These are phyloP conservation scores for Eucalyptus leucophloia DNA, from an alignment of 345 rosid genomes.

Conservation along the genomic window DNA sequence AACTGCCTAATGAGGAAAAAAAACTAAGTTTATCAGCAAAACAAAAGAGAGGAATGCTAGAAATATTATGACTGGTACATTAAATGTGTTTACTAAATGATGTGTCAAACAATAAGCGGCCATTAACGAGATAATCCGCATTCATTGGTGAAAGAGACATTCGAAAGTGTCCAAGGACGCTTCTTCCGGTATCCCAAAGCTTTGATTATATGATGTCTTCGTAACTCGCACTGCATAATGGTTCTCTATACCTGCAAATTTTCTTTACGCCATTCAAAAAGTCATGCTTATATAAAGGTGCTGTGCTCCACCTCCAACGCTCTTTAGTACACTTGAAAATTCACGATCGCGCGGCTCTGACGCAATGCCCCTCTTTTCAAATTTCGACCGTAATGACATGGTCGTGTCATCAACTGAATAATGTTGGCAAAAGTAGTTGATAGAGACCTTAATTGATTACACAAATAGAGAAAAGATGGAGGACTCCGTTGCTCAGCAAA, in stretches of 20 bases:
- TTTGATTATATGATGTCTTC: not conserved
- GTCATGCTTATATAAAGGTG: not conserved
- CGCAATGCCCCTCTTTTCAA: not conserved
- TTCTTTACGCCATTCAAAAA: not conserved
- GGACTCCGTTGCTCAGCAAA: not conserved
- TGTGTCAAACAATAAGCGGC: not conserved
- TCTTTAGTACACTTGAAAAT: not conserved
- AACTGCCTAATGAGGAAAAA: not conserved
- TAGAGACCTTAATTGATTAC: too few relatives aligned
- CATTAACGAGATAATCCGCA: not conserved
- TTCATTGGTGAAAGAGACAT: not conserved
- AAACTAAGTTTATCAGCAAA: not conserved
- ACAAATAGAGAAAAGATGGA: not conserved
- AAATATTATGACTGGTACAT: not conserved
- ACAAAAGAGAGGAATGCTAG: not conserved
- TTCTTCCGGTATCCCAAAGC: not conserved
- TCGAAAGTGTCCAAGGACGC: not conserved
- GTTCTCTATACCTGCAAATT: not conserved
- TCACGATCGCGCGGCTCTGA: not conserved
- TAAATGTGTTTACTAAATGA: not conserved
- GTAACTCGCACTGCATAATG: not conserved
- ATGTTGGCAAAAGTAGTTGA: too few relatives aligned
- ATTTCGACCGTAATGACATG: not conserved
- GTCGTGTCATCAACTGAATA: not conserved
- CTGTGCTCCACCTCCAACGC: not conserved